A percentile compares a stretch with the other conserved stretches of the same genome.
Conservation (phyloP, 768 basidiomycete species). For the Chalciporus piperatus region DNA sequence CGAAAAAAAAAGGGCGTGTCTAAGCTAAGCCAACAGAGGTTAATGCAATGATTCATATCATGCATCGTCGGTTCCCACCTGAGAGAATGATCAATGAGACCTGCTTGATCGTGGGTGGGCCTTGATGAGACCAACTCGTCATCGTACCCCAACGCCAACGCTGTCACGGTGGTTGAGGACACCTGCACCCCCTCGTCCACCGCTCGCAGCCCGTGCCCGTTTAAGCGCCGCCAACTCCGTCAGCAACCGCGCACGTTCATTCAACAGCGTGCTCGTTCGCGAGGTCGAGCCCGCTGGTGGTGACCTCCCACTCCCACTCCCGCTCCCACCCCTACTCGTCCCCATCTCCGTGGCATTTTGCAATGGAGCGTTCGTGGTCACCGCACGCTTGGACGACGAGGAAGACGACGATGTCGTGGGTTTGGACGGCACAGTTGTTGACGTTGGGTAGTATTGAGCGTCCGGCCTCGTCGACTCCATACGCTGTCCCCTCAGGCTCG, state of each 20-base stretch:
- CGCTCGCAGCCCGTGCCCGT: conserved; percentile 16
- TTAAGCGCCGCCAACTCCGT: conserved; percentile 51
- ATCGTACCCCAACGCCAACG: conserved; percentile 12
- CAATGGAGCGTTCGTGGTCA: too few species aligned
- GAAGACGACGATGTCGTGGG: not conserved
- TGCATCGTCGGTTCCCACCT: not conserved
- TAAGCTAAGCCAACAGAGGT: not conserved
- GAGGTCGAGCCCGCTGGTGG: conserved; percentile 33
- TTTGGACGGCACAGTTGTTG: not conserved
- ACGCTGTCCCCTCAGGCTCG: not conserved
- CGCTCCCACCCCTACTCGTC: too few species aligned
- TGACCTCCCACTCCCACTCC: not conserved
- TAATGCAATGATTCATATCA: not conserved
- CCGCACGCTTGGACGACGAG: not conserved
- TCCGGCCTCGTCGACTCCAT: not conserved
- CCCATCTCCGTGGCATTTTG: too few species aligned
- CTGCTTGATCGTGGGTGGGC: not conserved
- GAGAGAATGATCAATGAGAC: not conserved
- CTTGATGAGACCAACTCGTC: too few species aligned
- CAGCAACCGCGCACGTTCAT: conserved; percentile 55
- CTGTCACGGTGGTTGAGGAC: conserved; percentile 1
- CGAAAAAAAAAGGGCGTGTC: not conserved
- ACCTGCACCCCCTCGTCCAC: not conserved
- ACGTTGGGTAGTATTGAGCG: not conserved
- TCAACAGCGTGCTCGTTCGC: conserved; percentile 47